Evolutionary conservation across 1,139 yeast genomes (phyloP).

Genomic region (Debaryomyces sp.): DNA sequence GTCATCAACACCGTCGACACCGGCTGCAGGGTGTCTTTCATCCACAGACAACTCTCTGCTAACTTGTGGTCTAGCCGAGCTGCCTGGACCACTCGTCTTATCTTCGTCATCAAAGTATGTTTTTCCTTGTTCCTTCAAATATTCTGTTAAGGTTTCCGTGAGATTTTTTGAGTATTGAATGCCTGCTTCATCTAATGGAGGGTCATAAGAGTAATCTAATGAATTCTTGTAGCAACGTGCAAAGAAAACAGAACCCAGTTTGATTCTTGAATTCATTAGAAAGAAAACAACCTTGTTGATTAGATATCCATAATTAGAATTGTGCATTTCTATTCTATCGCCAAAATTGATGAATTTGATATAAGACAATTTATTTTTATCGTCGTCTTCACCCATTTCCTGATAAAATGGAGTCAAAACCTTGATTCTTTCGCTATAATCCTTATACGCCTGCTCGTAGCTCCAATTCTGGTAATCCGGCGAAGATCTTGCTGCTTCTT

Average conservation of each 20-base stretch:
- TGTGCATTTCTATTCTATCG: slow-evolving; percentile 78
- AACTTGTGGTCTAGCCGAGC: slow-evolving; percentile 10
- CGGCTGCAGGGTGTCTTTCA: slow-evolving; percentile 48
- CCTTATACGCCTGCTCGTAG: slow-evolving; percentile 60
- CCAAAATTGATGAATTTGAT: slow-evolving; percentile 90
- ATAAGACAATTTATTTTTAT: slow-evolving; percentile 60
- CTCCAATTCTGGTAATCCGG: slow-evolving; percentile 87
- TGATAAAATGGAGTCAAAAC: slow-evolving; percentile 54
- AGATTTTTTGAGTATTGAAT: slow-evolving; percentile 51
- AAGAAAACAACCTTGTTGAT: slow-evolving; percentile 88
- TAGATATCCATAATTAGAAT: slow-evolving; percentile 83
- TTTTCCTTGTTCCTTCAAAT: slow-evolving; percentile 36
- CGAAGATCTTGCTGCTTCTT: slow-evolving; percentile 79
- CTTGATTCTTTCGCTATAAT: slow-evolving; percentile 57
- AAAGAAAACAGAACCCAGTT: slow-evolving; percentile 83
- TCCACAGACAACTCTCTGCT: slow-evolving; percentile 25
- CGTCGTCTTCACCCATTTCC: slow-evolving; percentile 48
- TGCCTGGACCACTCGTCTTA: slow-evolving; percentile 2
- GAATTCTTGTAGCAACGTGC: slow-evolving; percentile 76
- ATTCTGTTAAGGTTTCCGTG: slow-evolving; percentile 38
- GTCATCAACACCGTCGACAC: slow-evolving; percentile 51
- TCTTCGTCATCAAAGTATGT: slow-evolving; percentile 24
- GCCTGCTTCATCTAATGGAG: slow-evolving; percentile 66
- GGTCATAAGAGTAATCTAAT: slow-evolving; percentile 60
- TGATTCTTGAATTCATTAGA: slow-evolving; percentile 83